Evolutionary conservation across 2,329 filamentous ascomycete species (phyloP).

Genomic region (Teratosphaeriaceae sp.): DNA sequence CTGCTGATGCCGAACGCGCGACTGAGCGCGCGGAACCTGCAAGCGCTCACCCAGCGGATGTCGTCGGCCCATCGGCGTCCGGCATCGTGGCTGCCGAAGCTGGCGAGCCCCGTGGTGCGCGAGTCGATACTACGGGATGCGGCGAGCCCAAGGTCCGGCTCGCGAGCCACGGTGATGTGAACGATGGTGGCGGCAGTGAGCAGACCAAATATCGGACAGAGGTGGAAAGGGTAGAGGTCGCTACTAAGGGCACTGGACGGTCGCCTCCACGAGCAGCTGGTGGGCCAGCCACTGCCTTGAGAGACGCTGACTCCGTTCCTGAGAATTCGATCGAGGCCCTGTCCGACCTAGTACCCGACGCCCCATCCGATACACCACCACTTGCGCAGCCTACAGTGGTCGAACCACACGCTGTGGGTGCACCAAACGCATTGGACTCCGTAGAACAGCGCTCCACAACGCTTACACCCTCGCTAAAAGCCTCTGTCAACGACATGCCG

Average conservation of each 20-base stretch:
- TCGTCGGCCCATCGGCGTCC: neutral
- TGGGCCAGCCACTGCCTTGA: too few relatives aligned
- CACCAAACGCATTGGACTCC: neutral
- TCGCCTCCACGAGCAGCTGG: too few relatives aligned
- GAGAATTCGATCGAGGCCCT: too few relatives aligned
- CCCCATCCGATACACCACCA: too few relatives aligned
- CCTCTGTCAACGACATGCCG: conserved; percentile 5
- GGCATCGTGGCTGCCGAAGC: neutral
- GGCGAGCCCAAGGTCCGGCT: conserved; percentile 4
- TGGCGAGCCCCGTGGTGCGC: neutral
- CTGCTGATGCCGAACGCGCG: neutral
- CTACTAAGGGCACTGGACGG: neutral
- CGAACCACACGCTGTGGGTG: too few relatives aligned
- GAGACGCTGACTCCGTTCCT: too few relatives aligned
- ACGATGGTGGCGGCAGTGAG: neutral
- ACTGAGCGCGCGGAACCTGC: conserved; percentile 3
- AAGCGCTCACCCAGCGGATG: neutral
- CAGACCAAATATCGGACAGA: neutral
- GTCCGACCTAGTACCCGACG: too few relatives aligned
- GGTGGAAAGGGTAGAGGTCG: neutral
- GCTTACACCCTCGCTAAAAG: neutral
- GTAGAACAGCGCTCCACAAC: neutral
- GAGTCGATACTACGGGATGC: neutral
- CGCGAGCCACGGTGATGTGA: neutral
- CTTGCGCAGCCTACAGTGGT: too few relatives aligned